Evolutionary conservation across 306 rosid species (phyloP), one percentile per base, ranked within the genome.

Genomic region (Dalbergia oliveri): DNA sequence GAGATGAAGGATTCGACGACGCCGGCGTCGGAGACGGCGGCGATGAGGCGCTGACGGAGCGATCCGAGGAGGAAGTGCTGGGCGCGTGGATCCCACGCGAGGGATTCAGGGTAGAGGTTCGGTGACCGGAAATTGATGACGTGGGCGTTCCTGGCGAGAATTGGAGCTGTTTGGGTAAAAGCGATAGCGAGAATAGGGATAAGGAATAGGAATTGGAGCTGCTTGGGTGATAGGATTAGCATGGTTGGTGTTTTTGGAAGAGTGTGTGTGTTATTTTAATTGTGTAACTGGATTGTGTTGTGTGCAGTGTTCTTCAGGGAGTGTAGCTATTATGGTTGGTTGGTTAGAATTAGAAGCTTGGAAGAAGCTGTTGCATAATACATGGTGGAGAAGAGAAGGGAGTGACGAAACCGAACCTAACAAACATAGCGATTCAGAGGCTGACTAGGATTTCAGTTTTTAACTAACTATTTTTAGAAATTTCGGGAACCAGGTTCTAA

Each of bases 51-150:
- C 13, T 84, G 80, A 16, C 51, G 88, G 68, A 67, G 49, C 44
- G 98, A 90, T 0, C 98, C 92, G 44, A 89, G 85, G 81, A 95
- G 80, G 82, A 93, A 95, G 84, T 91, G 97, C 33, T 95, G 97
- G 31, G 82, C 91, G 0, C 74, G 75, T 33, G 91, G 82, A 69
- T 95, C 98, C 90, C 91, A 95, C 1, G 89, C 68, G 56, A 95
- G 80, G 76, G 88, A 91, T 67, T 93, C 93, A 0, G 97, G 98
- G 70, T 88, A 95, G 75, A 95, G 94, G 68, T 87, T 89, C 0
- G 80, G 89, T 57, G 85, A 90, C 6, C 90, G 90, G 80, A 95
- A 93, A 75, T 79, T 76, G 88, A 95, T 91, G 68, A 68, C 49
- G 82, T 91, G 98, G 45, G 90, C 87, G 5, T 76, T 66, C 2